These are phyloP conservation scores for Pythium guiyangense DNA, from an alignment of 352 stramenopile genomes.

Conservation along the genomic window DNA sequence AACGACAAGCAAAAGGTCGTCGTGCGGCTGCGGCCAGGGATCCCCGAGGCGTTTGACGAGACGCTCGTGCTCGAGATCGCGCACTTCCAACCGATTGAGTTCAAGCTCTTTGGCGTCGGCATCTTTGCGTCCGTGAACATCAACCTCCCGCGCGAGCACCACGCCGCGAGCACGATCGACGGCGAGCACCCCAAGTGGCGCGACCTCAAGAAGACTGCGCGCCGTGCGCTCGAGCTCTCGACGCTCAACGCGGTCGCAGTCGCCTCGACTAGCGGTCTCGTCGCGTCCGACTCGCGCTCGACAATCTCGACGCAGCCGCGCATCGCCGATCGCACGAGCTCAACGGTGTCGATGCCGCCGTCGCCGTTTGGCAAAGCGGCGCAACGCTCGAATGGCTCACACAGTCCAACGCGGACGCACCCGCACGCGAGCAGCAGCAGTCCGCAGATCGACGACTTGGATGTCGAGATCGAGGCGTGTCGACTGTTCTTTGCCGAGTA, in stretches of 20 bases:
- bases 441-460: constrained; percentile 51
- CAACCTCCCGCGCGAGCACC: constrained; percentile 82
- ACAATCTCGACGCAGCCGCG: constrained; percentile 38
- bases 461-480: constrained; percentile 80
- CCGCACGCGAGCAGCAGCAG: constrained; percentile 9
- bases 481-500: constrained; percentile 87
- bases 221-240: constrained; percentile 31
- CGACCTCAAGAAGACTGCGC: constrained; percentile 61
- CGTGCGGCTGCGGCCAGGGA: constrained; percentile 83
- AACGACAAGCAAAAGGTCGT: constrained; percentile 88
- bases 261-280: constrained; percentile 11
- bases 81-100: constrained; percentile 92
- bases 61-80: constrained; percentile 90
- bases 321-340: constrained; percentile 28
- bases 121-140: constrained; percentile 90
- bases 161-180: constrained; percentile 46
- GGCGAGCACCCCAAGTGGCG: constrained; percentile 66
- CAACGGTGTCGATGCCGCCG: constrained; percentile 19
- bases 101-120: constrained; percentile 85
- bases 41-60: constrained; percentile 87
- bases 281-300: constrained; percentile 44
- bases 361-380: constrained; percentile 14
- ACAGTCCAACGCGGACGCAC: constrained; percentile 18
- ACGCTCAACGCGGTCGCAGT: constrained; percentile 20
- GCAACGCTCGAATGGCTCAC: constrained; percentile 16